Percentiles rank a stretch among this genome's conserved stretches.
Conservation (phyloP, 2,329 filamentous ascomycete genomes). For the Scytalidium lignicola region DNA sequence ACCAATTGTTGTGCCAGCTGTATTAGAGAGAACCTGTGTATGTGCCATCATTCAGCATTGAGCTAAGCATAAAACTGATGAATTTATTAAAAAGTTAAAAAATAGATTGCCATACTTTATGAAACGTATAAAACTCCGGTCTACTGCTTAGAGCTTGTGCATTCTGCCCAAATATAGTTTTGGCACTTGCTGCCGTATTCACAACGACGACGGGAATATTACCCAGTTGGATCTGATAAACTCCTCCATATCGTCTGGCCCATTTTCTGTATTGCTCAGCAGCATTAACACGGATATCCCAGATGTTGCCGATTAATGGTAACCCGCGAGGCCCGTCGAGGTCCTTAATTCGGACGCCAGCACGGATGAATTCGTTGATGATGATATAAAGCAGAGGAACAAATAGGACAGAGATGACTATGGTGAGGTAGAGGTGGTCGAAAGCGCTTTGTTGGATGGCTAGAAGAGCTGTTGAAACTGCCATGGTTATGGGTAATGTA, state of each 20-base stretch:
- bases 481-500: not conserved
- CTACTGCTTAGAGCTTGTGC: constrained; percentile 49
- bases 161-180: constrained; percentile 45
- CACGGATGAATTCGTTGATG: constrained; percentile 15
- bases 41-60: not conserved
- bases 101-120: constrained; percentile 37
- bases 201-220: constrained; percentile 52
- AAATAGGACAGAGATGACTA: not conserved
- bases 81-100: no score
- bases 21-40: constrained; percentile 54
- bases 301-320: constrained; percentile 50
- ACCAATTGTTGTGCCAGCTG: constrained; percentile 62
- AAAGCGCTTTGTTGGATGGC: not conserved
- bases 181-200: constrained; percentile 47
- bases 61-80: not conserved
- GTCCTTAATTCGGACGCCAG: constrained; percentile 30
- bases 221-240: constrained; percentile 54
- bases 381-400: constrained; percentile 15
- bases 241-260: constrained; percentile 43
- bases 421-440: not conserved
- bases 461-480: not conserved
- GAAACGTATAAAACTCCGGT: constrained; percentile 55
- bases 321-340: constrained; percentile 44
- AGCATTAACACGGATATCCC: constrained; percentile 48
- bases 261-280: constrained; percentile 52